Evolutionary conservation across 768 basidiomycete genomes (phyloP), one percentile per base, ranked within the genome.

Genomic region (Trichaptum fuscoviolaceum): DNA sequence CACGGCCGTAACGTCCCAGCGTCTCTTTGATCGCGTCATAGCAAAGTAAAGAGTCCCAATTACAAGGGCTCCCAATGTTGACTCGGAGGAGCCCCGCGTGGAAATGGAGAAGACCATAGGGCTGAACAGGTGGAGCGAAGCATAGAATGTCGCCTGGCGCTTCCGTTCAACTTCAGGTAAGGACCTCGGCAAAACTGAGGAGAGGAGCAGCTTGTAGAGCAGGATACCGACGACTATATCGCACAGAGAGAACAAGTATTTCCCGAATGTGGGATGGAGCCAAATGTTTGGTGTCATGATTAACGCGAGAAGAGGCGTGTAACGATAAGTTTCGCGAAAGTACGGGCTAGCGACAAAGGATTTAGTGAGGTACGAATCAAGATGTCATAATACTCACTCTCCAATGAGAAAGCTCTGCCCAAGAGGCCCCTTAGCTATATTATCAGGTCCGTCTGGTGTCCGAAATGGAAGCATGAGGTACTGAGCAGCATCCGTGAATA

Each of bases 31-130:
- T 34, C 30, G 25, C 8, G 24, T 18, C 66, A 90, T 76, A 1
- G 87, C 85, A 34, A 77, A 81, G 73, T 85, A 85, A 27, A 96
- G 77, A 0, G 89, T 87, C 63, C 84, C 77, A 52, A 97, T 82
- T 52, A 98, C 91, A 66, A 96, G 81, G 1, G 91, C 80, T 52
- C 89, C 87, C 18, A 99, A 86, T 20, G 97, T 79, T 1, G 93
- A 87, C 76, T 99, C 97, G 4, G 96, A 96, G 20, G 95, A 98
- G 7, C 97, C 97, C 20, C 97, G 89, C 0, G 97, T 99, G 7
- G 96, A 97, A 71, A 99, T 98, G 69, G 95, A 90, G 76, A 97
- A 92, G 1, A 96, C 91, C 71, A 99, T 84, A 0, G 97, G 97
- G 77, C 96, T 98, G 67, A 99, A 83, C 1, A 99, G 87, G 79